These are phyloP conservation scores for Penicillium riverlandense DNA, from an alignment of 495 filamentous ascomycete genomes.

Conservation along the genomic window DNA sequence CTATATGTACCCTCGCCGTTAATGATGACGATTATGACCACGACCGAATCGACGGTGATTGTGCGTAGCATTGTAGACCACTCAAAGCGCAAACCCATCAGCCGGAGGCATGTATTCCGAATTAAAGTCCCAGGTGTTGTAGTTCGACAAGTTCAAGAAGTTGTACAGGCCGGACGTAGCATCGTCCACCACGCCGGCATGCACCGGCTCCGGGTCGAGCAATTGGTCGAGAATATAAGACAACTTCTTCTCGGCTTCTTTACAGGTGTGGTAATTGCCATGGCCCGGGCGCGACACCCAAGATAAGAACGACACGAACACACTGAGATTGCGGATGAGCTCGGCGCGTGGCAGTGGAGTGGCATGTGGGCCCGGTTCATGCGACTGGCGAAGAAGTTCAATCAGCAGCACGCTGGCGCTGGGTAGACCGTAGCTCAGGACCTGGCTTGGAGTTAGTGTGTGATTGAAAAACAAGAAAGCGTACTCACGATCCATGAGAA, in stretches of 20 bases:
- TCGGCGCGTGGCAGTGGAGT: slow-evolving; percentile 48
- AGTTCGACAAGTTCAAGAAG: slow-evolving; percentile 34
- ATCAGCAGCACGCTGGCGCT: slow-evolving; percentile 53
- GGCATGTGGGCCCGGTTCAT: slow-evolving; percentile 25
- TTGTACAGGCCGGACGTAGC: slow-evolving; percentile 25
- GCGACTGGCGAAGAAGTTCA: slow-evolving; percentile 53
- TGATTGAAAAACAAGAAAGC: not conserved
- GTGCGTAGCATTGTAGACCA: not conserved
- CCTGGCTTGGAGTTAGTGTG: slow-evolving; percentile 19
- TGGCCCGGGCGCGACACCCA: slow-evolving; percentile 46
- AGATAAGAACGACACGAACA: slow-evolving; percentile 52
- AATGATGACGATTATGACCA: too few relatives aligned
- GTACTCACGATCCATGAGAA: slow-evolving; percentile 49
- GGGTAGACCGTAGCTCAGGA: slow-evolving; percentile 49
- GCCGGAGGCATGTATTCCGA: slow-evolving; percentile 20
- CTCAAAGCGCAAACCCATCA: slow-evolving; percentile 18
- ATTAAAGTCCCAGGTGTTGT: slow-evolving; percentile 29
- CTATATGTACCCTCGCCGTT: too few relatives aligned
- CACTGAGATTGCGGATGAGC: slow-evolving; percentile 56
- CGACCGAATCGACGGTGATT: not conserved
- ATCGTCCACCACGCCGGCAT: slow-evolving; percentile 23
- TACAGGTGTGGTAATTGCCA: slow-evolving; percentile 48
- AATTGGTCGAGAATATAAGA: slow-evolving; percentile 36
- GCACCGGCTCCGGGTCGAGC: slow-evolving; percentile 30
- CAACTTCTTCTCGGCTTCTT: slow-evolving; percentile 36